Percentiles rank a stretch among this genome's conserved stretches.
phyloP scores from a whole-genome alignment of 1,284 basidiomycete species.

The Fomitopsis pinicola region DNA sequence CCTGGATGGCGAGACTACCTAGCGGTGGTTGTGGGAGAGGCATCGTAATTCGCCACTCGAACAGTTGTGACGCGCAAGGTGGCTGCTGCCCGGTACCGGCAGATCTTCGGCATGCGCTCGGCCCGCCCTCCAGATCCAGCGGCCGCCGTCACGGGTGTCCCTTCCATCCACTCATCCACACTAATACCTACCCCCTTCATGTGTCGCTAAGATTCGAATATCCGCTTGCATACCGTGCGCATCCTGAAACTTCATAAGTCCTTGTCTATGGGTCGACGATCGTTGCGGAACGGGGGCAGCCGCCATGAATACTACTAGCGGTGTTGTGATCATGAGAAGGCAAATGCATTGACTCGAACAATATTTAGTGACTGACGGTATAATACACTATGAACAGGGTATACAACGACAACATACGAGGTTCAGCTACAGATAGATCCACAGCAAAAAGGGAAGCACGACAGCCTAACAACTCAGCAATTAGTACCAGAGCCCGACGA shows the following conservation, averaged over 20 bases:
- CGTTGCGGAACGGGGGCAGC: too few species aligned
- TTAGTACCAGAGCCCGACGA: neutral
- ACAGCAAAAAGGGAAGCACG: neutral
- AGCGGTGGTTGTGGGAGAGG: slow-evolving; percentile 49
- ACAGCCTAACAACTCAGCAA: neutral
- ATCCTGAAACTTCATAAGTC: too few species aligned
- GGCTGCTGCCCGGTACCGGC: neutral
- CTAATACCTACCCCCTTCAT: too few species aligned
- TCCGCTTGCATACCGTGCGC: too few species aligned
- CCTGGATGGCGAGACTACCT: slow-evolving; percentile 67
- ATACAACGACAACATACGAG: neutral
- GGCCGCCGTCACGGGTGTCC: too few species aligned
- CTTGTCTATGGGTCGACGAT: too few species aligned
- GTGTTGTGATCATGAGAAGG: too few species aligned
- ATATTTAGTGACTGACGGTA: too few species aligned
- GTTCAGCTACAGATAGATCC: neutral
- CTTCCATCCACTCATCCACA: neutral
- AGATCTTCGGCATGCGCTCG: neutral
- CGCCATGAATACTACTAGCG: too few species aligned
- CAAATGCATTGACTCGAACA: too few species aligned
- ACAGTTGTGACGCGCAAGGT: neutral
- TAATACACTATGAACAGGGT: neutral
- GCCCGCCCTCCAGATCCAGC: neutral
- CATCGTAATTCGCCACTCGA: slow-evolving; percentile 27
- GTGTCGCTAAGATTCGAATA: too few species aligned